These are phyloP conservation scores for Pilasporangium apinafurcum DNA, from an alignment of 352 stramenopile genomes.

Conservation along the genomic window DNA sequence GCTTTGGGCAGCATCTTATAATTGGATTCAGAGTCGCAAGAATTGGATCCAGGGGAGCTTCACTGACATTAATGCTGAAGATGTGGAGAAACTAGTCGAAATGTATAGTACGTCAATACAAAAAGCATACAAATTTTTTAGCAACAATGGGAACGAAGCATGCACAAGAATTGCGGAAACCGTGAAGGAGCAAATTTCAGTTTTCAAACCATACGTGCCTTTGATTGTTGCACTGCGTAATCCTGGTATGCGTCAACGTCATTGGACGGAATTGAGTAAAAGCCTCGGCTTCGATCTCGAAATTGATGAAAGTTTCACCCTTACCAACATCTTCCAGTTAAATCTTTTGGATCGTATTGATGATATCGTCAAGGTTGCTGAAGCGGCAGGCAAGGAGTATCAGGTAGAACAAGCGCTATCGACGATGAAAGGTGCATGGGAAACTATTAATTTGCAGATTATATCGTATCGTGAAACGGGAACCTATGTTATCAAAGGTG, in stretches of 20 bases:
- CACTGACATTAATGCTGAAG: conserved; percentile 86
- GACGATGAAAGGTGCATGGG: conserved; percentile 91
- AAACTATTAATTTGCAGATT: conserved; percentile 87
- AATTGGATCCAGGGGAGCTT: conserved; percentile 91
- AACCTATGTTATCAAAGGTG: conserved; percentile 93
- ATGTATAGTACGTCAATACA: conserved; percentile 82
- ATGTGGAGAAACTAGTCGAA: conserved; percentile 88
- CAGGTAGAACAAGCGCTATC: conserved; percentile 90
- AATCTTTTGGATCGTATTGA: conserved; percentile 85
- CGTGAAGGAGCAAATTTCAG: conserved; percentile 90
- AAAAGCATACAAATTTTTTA: conserved; percentile 93
- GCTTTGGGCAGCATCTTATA: conserved; percentile 87
- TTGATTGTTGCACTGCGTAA: conserved; percentile 90
- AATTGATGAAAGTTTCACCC: conserved; percentile 85
- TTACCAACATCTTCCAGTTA: conserved; percentile 82
- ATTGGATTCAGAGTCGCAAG: conserved; percentile 90
- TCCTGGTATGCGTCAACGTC: conserved; percentile 90
- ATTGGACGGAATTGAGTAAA: conserved; percentile 90
- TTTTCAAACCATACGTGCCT: conserved; percentile 92
- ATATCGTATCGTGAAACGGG: conserved; percentile 89
- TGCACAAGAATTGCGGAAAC: conserved; percentile 88
- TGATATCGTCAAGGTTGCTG: conserved; percentile 88
- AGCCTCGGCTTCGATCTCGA: conserved; percentile 80
- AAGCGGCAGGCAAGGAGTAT: conserved; percentile 93
- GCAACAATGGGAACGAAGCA: conserved; percentile 75